phyloP scores from a whole-genome alignment of 208 protist genomes.

The Blastocrithidia nonstop region DNA sequence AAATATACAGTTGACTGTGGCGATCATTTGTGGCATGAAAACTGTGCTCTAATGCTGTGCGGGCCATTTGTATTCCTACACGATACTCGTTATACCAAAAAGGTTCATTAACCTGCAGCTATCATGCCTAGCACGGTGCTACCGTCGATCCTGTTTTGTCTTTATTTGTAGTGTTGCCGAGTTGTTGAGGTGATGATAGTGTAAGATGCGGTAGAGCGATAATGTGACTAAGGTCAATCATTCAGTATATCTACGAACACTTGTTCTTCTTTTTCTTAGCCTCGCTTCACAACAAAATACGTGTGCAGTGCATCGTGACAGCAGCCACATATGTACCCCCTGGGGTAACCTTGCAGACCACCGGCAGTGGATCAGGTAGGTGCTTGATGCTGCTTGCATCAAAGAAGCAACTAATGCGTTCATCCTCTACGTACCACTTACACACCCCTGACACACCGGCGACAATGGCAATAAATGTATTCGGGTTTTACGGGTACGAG shows the following conservation, averaged over 20 bases:
- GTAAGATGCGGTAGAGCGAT: too few species aligned
- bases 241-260: slow-evolving; percentile 45
- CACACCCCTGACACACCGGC: slow-evolving; percentile 47
- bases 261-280: slow-evolving; percentile 60
- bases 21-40: slow-evolving; percentile 42
- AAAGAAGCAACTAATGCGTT: slow-evolving; percentile 53
- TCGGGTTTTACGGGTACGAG: slow-evolving; percentile 59
- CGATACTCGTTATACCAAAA: slow-evolving; percentile 56
- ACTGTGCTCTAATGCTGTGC: slow-evolving; percentile 23
- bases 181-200: too few species aligned
- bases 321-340: slow-evolving; percentile 55
- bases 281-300: slow-evolving; percentile 54
- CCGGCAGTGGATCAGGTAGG: slow-evolving; percentile 12
- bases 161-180: too few species aligned
- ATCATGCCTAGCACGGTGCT: slow-evolving; percentile 7
- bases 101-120: slow-evolving; percentile 10
- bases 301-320: slow-evolving; percentile 39
- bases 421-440: slow-evolving; percentile 75
- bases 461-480: slow-evolving; percentile 54
- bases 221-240: slow-evolving; percentile 28
- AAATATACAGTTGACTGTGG: slow-evolving; percentile 59
- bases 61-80: slow-evolving; percentile 60
- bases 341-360: slow-evolving; percentile 39
- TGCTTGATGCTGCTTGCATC: slow-evolving; percentile 12
- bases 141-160: too few species aligned